These are phyloP conservation scores for Meyerozyma elateridarum DNA, from an alignment of 1,139 yeast genomes.

Conservation along the genomic window DNA sequence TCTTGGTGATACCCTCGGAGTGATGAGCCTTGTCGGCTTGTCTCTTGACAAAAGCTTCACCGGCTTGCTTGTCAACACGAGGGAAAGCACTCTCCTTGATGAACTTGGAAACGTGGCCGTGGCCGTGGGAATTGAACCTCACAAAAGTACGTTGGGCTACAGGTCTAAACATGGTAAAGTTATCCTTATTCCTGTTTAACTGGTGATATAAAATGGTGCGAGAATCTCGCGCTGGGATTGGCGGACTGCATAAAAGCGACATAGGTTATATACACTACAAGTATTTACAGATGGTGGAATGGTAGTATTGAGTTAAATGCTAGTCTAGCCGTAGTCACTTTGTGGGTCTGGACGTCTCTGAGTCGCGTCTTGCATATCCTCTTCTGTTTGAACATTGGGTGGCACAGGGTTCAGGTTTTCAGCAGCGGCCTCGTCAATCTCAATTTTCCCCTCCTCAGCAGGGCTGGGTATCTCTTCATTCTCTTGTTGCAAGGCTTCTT, in stretches of 20 bases:
- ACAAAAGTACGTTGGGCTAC: conserved; percentile 36
- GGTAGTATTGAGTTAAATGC: too few species aligned
- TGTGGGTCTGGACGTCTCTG: neutral
- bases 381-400: neutral
- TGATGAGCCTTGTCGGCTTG: conserved; percentile 68
- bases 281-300: too few species aligned
- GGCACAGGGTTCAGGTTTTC: neutral
- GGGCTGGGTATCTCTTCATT: neutral
- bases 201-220: conserved; percentile 5
- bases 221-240: conserved; percentile 1
- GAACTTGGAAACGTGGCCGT: conserved; percentile 38
- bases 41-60: conserved; percentile 38
- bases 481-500: neutral
- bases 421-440: neutral
- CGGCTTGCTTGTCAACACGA: conserved; percentile 35
- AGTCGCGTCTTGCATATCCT: neutral
- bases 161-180: conserved; percentile 30
- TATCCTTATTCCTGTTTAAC: too few species aligned
- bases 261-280: neutral
- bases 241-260: conserved; percentile 1
- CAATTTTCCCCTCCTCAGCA: neutral
- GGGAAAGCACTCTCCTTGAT: conserved; percentile 38
- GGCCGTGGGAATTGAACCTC: conserved; percentile 41
- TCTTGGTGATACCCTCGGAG: conserved; percentile 65
- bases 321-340: too few species aligned